Percentiles rank a stretch among this genome's conserved stretches.
These are phyloP conservation scores for Zopfochytrium polystomum DNA, from an alignment of 371 early-diverging fungal species.

Conservation along the genomic window DNA sequence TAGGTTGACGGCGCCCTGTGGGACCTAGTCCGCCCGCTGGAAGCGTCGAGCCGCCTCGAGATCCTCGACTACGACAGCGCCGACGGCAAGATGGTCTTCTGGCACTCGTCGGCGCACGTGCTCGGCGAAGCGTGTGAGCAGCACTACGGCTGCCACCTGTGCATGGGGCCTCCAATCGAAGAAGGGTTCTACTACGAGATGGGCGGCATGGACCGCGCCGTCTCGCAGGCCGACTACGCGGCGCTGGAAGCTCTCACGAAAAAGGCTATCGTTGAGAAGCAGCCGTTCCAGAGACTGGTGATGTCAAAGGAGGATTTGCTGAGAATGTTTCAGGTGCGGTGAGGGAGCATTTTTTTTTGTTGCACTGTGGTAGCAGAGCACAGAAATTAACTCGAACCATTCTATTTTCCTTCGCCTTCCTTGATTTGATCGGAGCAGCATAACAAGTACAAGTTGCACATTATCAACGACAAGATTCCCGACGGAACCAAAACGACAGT, in stretches of 20 bases:
- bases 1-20: constrained; percentile 81
- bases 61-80: constrained; percentile 94
- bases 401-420: too few relatives aligned
- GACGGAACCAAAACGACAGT: constrained; percentile 95
- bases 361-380: too few relatives aligned
- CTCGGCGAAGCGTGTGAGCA: constrained; percentile 97
- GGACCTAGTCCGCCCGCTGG: constrained; percentile 91
- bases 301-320: constrained; percentile 89
- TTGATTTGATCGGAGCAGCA: too few relatives aligned
- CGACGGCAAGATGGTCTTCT: constrained; percentile 94
- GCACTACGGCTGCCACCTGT: constrained; percentile 95
- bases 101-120: constrained; percentile 99
- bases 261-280: constrained; percentile 92
- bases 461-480: constrained; percentile 91
- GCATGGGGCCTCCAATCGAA: constrained; percentile 98
- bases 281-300: constrained; percentile 89
- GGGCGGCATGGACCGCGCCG: constrained; percentile 75
- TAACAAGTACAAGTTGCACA: constrained; percentile 93
- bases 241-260: constrained; percentile 82
- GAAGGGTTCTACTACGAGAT: constrained; percentile 99
- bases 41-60: constrained; percentile 76
- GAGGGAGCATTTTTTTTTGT: too few relatives aligned
- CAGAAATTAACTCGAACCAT: too few relatives aligned
- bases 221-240: constrained; percentile 80
- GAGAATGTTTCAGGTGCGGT: constrained; percentile 87